Conservation (phyloP, 2,329 filamentous ascomycete species). For the Microthyrium microscopicum region DNA sequence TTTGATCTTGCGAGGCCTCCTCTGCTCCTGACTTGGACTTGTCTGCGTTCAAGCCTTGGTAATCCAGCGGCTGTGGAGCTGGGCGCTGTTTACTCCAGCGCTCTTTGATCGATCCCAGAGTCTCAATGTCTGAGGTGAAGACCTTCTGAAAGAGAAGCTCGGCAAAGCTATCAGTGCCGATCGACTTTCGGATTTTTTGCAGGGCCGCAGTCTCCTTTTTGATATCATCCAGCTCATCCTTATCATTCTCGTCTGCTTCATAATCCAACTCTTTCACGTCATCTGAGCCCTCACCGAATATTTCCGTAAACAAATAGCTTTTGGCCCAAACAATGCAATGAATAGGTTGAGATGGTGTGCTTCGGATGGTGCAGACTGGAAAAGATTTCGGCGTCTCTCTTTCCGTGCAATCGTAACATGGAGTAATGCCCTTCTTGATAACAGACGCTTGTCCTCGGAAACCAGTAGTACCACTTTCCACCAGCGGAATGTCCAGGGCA, state of each 20-base stretch:
- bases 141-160: conserved; percentile 83
- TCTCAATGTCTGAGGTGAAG: conserved; percentile 67
- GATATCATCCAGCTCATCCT: conserved; percentile 74
- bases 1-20: conserved; percentile 51
- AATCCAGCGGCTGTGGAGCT: conserved; percentile 57
- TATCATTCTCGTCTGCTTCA: conserved; percentile 66
- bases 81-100: conserved; percentile 82
- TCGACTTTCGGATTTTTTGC: conserved; percentile 63
- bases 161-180: conserved; percentile 63
- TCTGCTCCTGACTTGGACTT: conserved; percentile 29
- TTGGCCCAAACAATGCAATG: conserved; percentile 99
- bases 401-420: conserved; percentile 87
- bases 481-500: conserved; percentile 72
- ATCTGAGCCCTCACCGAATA: conserved; percentile 85
- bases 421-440: conserved; percentile 79
- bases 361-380: conserved; percentile 92
- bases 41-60: conserved; percentile 33
- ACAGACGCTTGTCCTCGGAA: conserved; percentile 97
- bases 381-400: conserved; percentile 88
- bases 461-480: conserved; percentile 93
- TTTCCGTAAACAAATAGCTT: conserved; percentile 85
- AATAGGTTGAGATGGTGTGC: conserved; percentile 88
- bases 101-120: conserved; percentile 73
- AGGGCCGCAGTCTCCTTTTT: conserved; percentile 70
- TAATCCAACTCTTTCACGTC: conserved; percentile 64